A percentile compares a stretch with the other conserved stretches of the same genome.
phyloP scores from a whole-genome alignment of 23 red algal species.

The Cyanidioschyzon merolae region DNA sequence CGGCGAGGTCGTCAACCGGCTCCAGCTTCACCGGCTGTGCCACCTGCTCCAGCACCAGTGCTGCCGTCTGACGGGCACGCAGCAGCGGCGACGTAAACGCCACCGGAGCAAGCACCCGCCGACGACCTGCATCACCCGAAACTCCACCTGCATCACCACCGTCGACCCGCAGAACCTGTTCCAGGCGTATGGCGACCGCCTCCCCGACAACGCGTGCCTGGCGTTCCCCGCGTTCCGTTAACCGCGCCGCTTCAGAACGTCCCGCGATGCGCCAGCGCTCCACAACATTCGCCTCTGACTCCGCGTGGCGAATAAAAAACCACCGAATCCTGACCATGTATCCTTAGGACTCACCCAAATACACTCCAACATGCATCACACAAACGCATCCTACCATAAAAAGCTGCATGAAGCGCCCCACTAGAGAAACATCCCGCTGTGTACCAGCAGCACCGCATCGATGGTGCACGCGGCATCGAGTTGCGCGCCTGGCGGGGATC shows the following conservation, averaged over 20 bases:
- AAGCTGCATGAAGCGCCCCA: too few relatives aligned
- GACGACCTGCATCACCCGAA: not conserved
- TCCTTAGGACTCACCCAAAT: too few relatives aligned
- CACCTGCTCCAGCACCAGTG: not conserved
- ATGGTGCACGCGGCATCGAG: too few relatives aligned
- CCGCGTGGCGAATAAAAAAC: constrained; percentile 17
- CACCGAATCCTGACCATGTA: not conserved
- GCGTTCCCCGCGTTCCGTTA: not conserved
- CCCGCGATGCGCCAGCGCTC: constrained; percentile 11
- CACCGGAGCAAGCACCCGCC: not conserved
- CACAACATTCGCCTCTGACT: constrained; percentile 17
- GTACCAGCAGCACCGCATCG: too few relatives aligned
- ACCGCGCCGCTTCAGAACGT: not conserved
- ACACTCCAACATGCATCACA: too few relatives aligned
- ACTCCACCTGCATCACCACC: not conserved
- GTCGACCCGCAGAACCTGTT: not conserved
- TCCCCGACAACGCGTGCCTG: not conserved
- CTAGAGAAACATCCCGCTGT: too few relatives aligned
- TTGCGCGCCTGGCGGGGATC: too few relatives aligned
- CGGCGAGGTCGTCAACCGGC: not conserved
- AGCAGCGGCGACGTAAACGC: constrained; percentile 5
- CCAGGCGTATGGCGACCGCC: not conserved
- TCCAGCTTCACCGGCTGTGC: not conserved
- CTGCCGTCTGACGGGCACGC: constrained; percentile 1
- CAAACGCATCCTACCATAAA: too few relatives aligned